Percentiles rank a stretch among this genome's conserved stretches.
Conservation (phyloP, 1,284 basidiomycete species). For the Rhodotorula sp. region DNA sequence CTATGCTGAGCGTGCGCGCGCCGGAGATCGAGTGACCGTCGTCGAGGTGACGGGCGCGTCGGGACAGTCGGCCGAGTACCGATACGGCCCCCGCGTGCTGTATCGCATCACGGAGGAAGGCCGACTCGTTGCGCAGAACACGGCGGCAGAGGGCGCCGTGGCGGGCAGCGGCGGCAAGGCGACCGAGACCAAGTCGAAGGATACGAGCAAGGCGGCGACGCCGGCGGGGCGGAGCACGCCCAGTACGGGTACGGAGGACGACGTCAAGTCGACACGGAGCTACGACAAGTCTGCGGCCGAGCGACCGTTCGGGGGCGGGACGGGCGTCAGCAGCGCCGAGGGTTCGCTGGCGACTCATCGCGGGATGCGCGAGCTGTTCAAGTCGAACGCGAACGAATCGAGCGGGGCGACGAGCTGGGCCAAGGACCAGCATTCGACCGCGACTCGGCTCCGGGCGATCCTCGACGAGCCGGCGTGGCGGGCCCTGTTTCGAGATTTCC, state of each 20-base stretch:
- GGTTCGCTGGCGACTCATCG: constrained; percentile 19
- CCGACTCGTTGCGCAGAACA: constrained; percentile 62
- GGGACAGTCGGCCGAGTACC: constrained; percentile 69
- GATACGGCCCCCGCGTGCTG: constrained; percentile 88
- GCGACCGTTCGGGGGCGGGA: constrained; percentile 17
- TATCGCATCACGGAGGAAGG: constrained; percentile 94
- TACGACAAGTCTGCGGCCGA: constrained; percentile 10
- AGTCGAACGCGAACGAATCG: constrained; percentile 27
- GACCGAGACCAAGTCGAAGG: constrained; percentile 51
- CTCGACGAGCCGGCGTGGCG: constrained; percentile 89
- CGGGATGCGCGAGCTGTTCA: constrained; percentile 40
- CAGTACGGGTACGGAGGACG: constrained; percentile 46
- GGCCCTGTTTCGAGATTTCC: constrained; percentile 87
- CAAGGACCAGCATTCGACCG: constrained; percentile 68
- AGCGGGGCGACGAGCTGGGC: constrained; percentile 45
- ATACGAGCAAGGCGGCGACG: neutral
- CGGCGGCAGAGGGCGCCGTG: constrained; percentile 35
- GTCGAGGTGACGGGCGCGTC: constrained; percentile 34
- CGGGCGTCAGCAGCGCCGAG: constrained; percentile 31
- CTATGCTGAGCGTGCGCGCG: constrained; percentile 57
- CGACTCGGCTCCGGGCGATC: constrained; percentile 85
- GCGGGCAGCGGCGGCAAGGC: constrained; percentile 49
- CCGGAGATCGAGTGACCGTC: constrained; percentile 56
- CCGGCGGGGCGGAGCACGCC: constrained; percentile 29
- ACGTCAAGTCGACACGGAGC: constrained; percentile 17